These are phyloP conservation scores for Skeletonema marinoi DNA, from an alignment of 108 stramenopile species.

Conservation along the genomic window DNA sequence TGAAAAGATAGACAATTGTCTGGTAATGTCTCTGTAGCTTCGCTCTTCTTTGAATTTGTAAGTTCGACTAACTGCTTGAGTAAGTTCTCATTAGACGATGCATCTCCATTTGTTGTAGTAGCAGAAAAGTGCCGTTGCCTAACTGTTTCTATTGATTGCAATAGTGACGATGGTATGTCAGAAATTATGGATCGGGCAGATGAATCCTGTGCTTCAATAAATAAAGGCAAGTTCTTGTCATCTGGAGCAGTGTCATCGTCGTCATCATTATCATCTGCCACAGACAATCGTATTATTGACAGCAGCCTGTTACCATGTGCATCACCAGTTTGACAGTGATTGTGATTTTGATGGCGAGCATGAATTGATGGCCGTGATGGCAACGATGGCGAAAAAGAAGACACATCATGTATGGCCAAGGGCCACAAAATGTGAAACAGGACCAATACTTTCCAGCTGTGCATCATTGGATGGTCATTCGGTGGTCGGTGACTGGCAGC, in stretches of 20 bases:
- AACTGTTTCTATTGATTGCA: conserved; percentile 30
- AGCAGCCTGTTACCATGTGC: neutral
- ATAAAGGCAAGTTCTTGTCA: conserved; percentile 6
- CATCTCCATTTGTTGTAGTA: neutral
- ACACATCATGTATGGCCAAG: neutral
- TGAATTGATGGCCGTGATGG: conserved; percentile 2
- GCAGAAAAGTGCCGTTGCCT: conserved; percentile 1
- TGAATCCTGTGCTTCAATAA: conserved; percentile 14
- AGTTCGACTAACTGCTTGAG: conserved; percentile 35
- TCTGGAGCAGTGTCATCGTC: neutral
- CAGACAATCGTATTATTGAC: neutral
- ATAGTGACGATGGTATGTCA: conserved; percentile 3
- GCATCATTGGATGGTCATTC: neutral
- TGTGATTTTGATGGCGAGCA: neutral
- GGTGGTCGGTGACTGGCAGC: neutral
- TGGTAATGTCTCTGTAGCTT: neutral
- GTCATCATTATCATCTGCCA: neutral
- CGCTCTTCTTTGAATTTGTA: conserved; percentile 1
- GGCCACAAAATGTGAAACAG: neutral
- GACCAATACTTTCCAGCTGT: neutral
- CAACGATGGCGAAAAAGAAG: neutral
- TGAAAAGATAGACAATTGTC: neutral
- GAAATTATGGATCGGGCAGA: conserved; percentile 13
- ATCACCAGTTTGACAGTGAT: neutral
- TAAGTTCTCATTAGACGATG: conserved; percentile 13